phyloP scores from a whole-genome alignment of 2,329 filamentous ascomycete species.

The Scedosporium aurantiacum region DNA sequence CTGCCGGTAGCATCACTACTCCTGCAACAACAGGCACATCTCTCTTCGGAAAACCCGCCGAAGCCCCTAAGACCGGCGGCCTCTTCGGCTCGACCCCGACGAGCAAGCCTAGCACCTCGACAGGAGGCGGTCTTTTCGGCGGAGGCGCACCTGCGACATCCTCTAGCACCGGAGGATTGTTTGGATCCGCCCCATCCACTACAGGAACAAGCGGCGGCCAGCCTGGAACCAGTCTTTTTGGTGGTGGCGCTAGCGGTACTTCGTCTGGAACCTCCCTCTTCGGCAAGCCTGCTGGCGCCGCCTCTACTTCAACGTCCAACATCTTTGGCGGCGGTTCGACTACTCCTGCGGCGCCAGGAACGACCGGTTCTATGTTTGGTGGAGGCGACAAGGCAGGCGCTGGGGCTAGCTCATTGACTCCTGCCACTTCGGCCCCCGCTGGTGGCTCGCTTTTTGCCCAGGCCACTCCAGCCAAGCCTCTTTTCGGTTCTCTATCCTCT shows the following conservation, averaged over 20 bases:
- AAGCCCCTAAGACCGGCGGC: constrained; percentile 11
- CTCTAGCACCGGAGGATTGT: constrained; percentile 8
- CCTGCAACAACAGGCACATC: constrained; percentile 30
- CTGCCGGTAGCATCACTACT: constrained; percentile 39
- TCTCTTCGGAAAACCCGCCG: constrained; percentile 11
- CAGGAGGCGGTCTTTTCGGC: constrained; percentile 7
- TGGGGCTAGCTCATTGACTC: constrained; percentile 18
- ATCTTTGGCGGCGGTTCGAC: constrained; percentile 13
- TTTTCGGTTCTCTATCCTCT: constrained; percentile 2
- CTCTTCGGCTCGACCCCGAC: constrained; percentile 17
- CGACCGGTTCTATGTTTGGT: constrained; percentile 19
- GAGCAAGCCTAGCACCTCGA: constrained; percentile 13
- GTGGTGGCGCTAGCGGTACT: constrained; percentile 12
- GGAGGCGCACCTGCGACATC: constrained; percentile 9
- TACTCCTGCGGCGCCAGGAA: constrained; percentile 4
- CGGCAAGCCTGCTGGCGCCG: constrained; percentile 11
- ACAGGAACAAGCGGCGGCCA: not conserved
- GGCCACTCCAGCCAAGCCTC: constrained; percentile 5
- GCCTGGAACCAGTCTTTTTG: constrained; percentile 12
- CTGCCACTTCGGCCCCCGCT: constrained; percentile 15
- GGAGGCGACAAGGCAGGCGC: constrained; percentile 2
- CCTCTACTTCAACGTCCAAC: constrained; percentile 12
- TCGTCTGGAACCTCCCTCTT: constrained; percentile 16
- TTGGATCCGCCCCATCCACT: constrained; percentile 1
- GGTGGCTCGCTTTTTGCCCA: constrained; percentile 10